Conservation (phyloP, 1,139 yeast species). For the Geotrichum carabidarum region DNA sequence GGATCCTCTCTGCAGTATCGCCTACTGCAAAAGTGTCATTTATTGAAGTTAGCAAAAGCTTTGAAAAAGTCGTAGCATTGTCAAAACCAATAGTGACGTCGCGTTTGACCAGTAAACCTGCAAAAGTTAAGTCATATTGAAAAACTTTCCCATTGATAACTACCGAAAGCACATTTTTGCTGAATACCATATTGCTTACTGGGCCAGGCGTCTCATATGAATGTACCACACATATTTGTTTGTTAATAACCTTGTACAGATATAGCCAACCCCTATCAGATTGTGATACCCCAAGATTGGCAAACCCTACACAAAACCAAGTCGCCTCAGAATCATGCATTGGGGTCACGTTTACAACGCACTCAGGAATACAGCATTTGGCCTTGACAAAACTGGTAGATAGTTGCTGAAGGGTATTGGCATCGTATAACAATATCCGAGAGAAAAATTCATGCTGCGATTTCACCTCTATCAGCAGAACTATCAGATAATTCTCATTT, state of each 20-base stretch:
- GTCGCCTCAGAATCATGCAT: too few species aligned
- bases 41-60: too few species aligned
- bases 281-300: too few species aligned
- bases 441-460: background rate
- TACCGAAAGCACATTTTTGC: background rate
- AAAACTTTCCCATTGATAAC: background rate
- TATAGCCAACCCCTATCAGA: too few species aligned
- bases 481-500: background rate
- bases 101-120: too few species aligned
- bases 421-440: background rate
- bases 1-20: too few species aligned
- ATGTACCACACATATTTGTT: background rate
- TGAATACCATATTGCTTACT: background rate
- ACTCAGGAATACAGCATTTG: background rate
- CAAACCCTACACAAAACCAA: background rate
- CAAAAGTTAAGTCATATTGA: too few species aligned
- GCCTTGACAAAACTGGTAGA: background rate
- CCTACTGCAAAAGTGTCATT: too few species aligned
- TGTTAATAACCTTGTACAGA: background rate
- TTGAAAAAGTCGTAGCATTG: too few species aligned
- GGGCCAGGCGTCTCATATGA: background rate
- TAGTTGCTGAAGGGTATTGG: background rate
- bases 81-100: too few species aligned
- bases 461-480: too few species aligned
- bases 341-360: background rate